phyloP scores from a whole-genome alignment of 805 yeast genomes.

The Priceomyces haplophilus region DNA sequence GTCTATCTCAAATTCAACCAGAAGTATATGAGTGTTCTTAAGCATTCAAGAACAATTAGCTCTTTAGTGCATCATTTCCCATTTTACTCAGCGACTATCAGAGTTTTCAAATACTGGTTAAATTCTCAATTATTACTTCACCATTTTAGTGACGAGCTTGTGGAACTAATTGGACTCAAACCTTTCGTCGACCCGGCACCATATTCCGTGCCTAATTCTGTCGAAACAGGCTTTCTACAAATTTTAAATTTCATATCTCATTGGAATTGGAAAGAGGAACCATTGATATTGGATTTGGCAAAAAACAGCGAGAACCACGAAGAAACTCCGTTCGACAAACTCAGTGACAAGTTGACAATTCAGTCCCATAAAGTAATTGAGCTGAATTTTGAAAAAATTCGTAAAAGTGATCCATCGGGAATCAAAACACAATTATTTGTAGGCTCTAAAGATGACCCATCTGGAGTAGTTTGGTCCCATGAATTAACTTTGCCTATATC shows the following conservation, averaged over 20 bases:
- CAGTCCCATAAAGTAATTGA: conserved; percentile 60
- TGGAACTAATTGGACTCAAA: conserved; percentile 78
- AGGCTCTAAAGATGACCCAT: conserved; percentile 78
- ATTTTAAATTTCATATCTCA: conserved; percentile 63
- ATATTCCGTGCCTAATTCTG: conserved; percentile 74
- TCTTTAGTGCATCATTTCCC: conserved; percentile 70
- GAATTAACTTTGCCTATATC: conserved; percentile 69
- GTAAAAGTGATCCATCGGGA: conserved; percentile 80
- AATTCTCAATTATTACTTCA: conserved; percentile 72
- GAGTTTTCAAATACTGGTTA: conserved; percentile 87
- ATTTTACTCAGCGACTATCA: conserved; percentile 71
- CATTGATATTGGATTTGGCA: conserved; percentile 75
- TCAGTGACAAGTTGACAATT: conserved; percentile 61
- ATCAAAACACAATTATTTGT: conserved; percentile 76
- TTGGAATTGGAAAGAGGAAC: conserved; percentile 96
- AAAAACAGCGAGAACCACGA: conserved; percentile 30
- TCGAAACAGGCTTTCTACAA: conserved; percentile 77
- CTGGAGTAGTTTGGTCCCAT: conserved; percentile 81
- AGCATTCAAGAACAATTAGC: conserved; percentile 78
- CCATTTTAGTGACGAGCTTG: conserved; percentile 73
- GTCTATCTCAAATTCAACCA: conserved; percentile 63
- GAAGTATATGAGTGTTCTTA: conserved; percentile 61
- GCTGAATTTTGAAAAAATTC: conserved; percentile 60
- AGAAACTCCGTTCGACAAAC: conserved; percentile 34
- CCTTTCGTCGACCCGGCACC: conserved; percentile 88